Evolutionary conservation across 192 early-diverging fungal genomes (phyloP), one percentile per base, ranked within the genome.

Genomic region (Podila epigama): DNA sequence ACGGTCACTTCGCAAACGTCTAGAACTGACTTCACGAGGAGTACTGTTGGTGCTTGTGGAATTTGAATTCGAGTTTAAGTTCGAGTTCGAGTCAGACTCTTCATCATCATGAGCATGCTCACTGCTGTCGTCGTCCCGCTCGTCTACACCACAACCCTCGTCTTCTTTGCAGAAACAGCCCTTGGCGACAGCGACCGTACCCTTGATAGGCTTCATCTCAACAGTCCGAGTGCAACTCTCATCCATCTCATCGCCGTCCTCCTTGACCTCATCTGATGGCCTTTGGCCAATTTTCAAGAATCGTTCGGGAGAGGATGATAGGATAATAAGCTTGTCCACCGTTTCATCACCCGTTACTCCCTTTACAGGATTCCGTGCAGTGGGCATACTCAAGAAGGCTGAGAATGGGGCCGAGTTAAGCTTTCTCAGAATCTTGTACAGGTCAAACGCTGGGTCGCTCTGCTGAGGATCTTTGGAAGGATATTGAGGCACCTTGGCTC

Each of bases 121-220:
- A 20, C 73, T 66, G 13, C 57, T 65, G 33, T 66, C 63, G 5
- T 44, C 64, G 20, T 80, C 72, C 15, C 79, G 63, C 13, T 63
- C 83, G 40, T 75, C 59, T 11, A 77, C 62, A 27, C 58, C 63
- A 40, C 81, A 83, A 5, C 73, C 60, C 48, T 83, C 77, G 18
- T 60, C 70, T 20, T 69, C 48, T 25, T 56, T 53, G 55, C 85
- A 86, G 42, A 85, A 81, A 60, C 84, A 81, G 31, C 70, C 72
- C 11, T 80, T 70, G 3, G 84, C 85, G 1, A 81, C 70, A 4
- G 73, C 86, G 2, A 85, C 71, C 0, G 96, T 97, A 5, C 96
- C 97, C 79, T 98, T 98, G 77, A 97, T 97, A 0, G 97, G 97
- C 68, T 97, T 97, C 96, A 97, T 97, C 58, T 92, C 94, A 10